Evolutionary conservation across 805 yeast genomes (phyloP), one percentile per base, ranked within the genome.

Genomic region (Kuraishia ogatae): DNA sequence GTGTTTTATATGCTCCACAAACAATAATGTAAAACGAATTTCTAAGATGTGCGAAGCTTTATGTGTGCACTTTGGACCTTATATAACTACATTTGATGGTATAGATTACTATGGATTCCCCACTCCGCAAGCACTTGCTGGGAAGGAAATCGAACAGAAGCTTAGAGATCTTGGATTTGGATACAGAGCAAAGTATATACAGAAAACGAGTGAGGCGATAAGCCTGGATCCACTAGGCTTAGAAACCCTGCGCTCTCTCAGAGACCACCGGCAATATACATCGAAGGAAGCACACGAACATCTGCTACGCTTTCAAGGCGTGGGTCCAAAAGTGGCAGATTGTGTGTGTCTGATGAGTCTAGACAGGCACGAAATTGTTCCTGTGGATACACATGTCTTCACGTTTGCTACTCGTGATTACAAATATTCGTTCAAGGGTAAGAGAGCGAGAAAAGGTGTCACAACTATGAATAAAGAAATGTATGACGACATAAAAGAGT

Each of bases 271-370:
- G 17, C 22, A 15, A 19, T 39, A 39, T 19, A 57, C 56, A 21
- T 50, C 61, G 11, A 65, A 62, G 50, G 78, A 74, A 5, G 84
- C 85, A 1, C 87, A 83, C 58, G 73, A 75, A 6, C 82, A 77
- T 52, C 70, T 94, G 48, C 73, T 86, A 59, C 75, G 79, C 58
- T 85, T 87, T 61, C 75, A 80, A 2, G 99, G 99, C 0, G 97
- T 94, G 0, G 99, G 99, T 0, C 98, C 98, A 0, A 94, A 94
- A 70, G 98, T 94, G 1, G 97, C 99, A 0, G 99, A 94, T 62
- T 94, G 99, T 67, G 94, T 94, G 17, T 85, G 96, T 59, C 73
- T 94, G 50, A 93, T 94, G 97, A 84, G 94, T 1, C 74, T 93
- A 57, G 93, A 87, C 62, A 85, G 88, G 66, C 89, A 87, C 63